Evolutionary conservation across 2,329 filamentous ascomycete genomes (phyloP).

Genomic region (Cordyceps pruinosa): DNA sequence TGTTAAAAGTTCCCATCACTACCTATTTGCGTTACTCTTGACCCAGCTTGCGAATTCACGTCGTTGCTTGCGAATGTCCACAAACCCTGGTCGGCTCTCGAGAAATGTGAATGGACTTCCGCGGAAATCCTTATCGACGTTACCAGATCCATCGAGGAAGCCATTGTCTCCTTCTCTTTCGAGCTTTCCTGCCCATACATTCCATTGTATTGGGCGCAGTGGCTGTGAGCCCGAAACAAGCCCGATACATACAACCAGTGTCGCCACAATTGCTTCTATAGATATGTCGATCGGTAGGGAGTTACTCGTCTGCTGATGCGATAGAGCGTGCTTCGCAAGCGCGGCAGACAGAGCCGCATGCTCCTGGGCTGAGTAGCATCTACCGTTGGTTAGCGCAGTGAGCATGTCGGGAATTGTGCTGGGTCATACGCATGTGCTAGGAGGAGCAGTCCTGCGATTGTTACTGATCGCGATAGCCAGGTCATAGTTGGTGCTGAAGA

Average conservation of each 20-base stretch:
- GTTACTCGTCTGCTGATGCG: slow-evolving; percentile 33
- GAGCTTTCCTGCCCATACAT: slow-evolving; percentile 75
- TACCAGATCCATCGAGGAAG: slow-evolving; percentile 50
- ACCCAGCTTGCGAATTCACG: slow-evolving; percentile 75
- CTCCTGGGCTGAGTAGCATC: slow-evolving; percentile 94
- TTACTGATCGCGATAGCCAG: slow-evolving; percentile 63
- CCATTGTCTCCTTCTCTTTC: slow-evolving; percentile 64
- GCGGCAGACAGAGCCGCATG: slow-evolving; percentile 67
- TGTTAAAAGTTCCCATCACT: slow-evolving; percentile 14
- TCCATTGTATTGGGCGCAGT: slow-evolving; percentile 79
- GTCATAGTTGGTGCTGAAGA: slow-evolving; percentile 46
- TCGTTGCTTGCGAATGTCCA: slow-evolving; percentile 77
- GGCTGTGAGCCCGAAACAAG: slow-evolving; percentile 71
- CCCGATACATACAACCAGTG: slow-evolving; percentile 73
- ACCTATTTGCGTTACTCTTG: slow-evolving; percentile 28
- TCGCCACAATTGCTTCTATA: slow-evolving; percentile 75
- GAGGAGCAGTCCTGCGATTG: slow-evolving; percentile 67
- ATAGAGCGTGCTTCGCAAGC: slow-evolving; percentile 36
- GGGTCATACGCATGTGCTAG: slow-evolving; percentile 75
- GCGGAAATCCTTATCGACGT: slow-evolving; percentile 61
- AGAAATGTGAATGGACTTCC: slow-evolving; percentile 75
- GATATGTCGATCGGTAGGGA: slow-evolving; percentile 78
- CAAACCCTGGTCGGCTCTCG: slow-evolving; percentile 76
- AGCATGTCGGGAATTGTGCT: background rate
- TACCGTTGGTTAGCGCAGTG: slow-evolving; percentile 31